These are phyloP conservation scores for Delphinella strobiligena DNA, from an alignment of 2,329 filamentous ascomycete genomes.

Conservation along the genomic window DNA sequence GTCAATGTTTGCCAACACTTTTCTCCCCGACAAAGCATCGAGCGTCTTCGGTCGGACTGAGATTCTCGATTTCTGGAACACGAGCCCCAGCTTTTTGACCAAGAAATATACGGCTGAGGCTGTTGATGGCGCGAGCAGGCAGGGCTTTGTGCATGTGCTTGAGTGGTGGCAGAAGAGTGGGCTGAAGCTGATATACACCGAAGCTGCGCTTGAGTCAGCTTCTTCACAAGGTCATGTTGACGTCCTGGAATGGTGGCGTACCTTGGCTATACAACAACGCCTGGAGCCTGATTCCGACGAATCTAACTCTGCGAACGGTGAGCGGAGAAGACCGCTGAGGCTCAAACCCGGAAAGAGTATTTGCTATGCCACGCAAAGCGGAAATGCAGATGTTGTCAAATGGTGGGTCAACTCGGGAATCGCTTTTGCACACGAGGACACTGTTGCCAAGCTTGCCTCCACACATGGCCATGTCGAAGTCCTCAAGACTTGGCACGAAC, in stretches of 20 bases:
- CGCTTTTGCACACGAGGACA: slow-evolving; percentile 66
- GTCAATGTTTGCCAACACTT: slow-evolving; percentile 69
- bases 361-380: slow-evolving; percentile 71
- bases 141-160: slow-evolving; percentile 72
- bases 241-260: slow-evolving; percentile 89
- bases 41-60: slow-evolving; percentile 73
- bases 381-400: slow-evolving; percentile 61
- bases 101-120: slow-evolving; percentile 81
- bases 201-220: slow-evolving; percentile 76
- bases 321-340: slow-evolving; percentile 26
- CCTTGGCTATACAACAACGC: slow-evolving; percentile 38
- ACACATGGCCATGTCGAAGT: slow-evolving; percentile 76
- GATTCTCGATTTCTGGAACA: slow-evolving; percentile 85
- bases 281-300: slow-evolving; percentile 11
- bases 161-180: slow-evolving; percentile 86
- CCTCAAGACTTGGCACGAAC: slow-evolving; percentile 67
- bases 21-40: slow-evolving; percentile 78
- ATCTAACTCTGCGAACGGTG: neutral
- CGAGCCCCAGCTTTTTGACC: slow-evolving; percentile 67
- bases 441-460: slow-evolving; percentile 71
- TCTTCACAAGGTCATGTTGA: slow-evolving; percentile 72
- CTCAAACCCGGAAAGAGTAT: slow-evolving; percentile 78
- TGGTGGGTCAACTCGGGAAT: slow-evolving; percentile 85
- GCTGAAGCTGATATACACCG: slow-evolving; percentile 71
- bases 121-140: slow-evolving; percentile 74